These are phyloP conservation scores for Kluyveromyces sp. DNA, from an alignment of 1,139 yeast species.

Conservation along the genomic window DNA sequence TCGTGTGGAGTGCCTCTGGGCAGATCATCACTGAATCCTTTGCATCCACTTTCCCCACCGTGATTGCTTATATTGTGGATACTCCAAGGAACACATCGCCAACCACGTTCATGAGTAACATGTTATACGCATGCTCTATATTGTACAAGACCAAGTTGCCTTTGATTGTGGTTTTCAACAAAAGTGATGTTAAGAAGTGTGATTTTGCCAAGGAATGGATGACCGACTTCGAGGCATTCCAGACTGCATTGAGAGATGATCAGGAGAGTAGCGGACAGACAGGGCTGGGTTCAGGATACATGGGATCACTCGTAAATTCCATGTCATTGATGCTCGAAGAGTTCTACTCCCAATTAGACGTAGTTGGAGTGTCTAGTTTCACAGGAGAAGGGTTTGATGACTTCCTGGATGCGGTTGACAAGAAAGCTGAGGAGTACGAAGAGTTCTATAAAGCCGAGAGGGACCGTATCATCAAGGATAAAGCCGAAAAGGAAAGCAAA, in stretches of 20 bases:
- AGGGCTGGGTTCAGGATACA: conserved; percentile 79
- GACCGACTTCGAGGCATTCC: conserved; percentile 93
- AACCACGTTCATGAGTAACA: conserved; percentile 94
- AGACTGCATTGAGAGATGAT: conserved; percentile 61
- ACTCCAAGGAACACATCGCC: conserved; percentile 94
- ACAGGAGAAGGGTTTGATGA: conserved; percentile 95
- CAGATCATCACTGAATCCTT: conserved; percentile 93
- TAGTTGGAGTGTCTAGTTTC: conserved; percentile 82
- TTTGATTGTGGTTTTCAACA: conserved; percentile 93
- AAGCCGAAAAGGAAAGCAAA: conserved; percentile 66
- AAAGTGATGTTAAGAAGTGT: conserved; percentile 81
- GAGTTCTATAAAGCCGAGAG: conserved; percentile 80
- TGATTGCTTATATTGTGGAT: conserved; percentile 91
- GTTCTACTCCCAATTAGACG: conserved; percentile 87
- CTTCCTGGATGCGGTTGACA: conserved; percentile 72
- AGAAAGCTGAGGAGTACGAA: conserved; percentile 82
- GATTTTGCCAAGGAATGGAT: conserved; percentile 94
- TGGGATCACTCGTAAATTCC: conserved; percentile 88
- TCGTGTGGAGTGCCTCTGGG: conserved; percentile 96
- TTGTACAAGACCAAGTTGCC: conserved; percentile 94
- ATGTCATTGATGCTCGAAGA: conserved; percentile 96
- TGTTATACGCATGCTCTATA: conserved; percentile 97
- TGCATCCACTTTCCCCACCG: conserved; percentile 93
- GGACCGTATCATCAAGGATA: conserved; percentile 69
- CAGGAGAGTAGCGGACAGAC: conserved; percentile 54